Conservation (phyloP, 495 filamentous ascomycete species). For the Staphylotrichum longicolle region DNA sequence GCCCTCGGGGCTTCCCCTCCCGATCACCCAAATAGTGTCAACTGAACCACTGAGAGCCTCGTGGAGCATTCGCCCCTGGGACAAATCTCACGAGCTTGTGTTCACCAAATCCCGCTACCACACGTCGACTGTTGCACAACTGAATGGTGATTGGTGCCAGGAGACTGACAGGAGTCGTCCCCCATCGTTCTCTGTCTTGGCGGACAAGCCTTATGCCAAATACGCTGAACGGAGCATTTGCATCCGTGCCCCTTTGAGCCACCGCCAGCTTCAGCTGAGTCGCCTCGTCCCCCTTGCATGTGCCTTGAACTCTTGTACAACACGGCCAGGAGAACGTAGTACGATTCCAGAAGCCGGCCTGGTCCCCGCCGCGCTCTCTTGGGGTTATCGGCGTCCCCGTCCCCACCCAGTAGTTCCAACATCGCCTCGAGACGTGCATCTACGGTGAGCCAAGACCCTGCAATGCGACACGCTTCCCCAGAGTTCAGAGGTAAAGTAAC, state of each 20-base stretch:
- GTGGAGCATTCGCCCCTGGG: too few species aligned
- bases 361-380: constrained; percentile 20
- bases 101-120: too few species aligned
- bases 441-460: constrained; percentile 4
- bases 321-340: constrained; percentile 18
- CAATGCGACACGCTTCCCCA: constrained; percentile 14
- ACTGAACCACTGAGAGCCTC: too few species aligned
- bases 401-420: constrained; percentile 12
- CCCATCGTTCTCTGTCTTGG: too few species aligned
- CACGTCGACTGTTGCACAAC: too few species aligned
- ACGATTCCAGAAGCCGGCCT: constrained; percentile 26
- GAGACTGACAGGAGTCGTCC: too few species aligned
- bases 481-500: constrained; percentile 6
- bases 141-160: too few species aligned
- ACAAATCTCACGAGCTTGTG: too few species aligned
- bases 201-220: too few species aligned
- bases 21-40: too few species aligned
- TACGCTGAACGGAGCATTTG: not conserved
- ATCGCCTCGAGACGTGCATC: not conserved
- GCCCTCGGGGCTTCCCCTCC: too few species aligned
- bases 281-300: constrained; percentile 1
- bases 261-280: not conserved
- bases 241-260: not conserved
- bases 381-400: constrained; percentile 19
- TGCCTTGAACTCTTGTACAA: not conserved